Percentiles rank a stretch among this genome's conserved stretches.
phyloP scores from a whole-genome alignment of 257 asterid species.

The Echites panduratus region DNA sequence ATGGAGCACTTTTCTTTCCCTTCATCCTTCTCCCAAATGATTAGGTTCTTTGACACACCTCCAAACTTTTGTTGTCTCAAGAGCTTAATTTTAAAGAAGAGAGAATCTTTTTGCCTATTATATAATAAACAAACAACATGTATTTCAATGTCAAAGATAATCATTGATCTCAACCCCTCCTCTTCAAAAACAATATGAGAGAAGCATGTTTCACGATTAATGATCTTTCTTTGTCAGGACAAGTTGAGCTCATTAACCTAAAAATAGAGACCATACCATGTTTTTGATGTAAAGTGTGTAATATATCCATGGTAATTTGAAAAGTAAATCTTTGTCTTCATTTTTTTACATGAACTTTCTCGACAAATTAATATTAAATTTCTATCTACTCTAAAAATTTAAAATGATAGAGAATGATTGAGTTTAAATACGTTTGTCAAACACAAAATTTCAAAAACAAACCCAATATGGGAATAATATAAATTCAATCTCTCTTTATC shows the following conservation, averaged over 20 bases:
- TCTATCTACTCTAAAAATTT: too few species aligned
- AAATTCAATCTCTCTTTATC: too few species aligned
- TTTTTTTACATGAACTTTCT: too few species aligned
- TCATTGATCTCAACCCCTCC: background rate
- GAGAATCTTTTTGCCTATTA: background rate
- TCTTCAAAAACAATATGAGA: background rate
- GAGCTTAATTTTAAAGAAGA: background rate
- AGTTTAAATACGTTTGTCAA: too few species aligned
- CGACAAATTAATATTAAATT: too few species aligned
- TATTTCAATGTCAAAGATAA: background rate
- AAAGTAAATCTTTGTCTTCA: too few species aligned
- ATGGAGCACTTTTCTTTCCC: conserved; percentile 5
- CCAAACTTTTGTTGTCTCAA: conserved; percentile 10
- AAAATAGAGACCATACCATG: background rate
- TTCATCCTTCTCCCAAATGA: conserved; percentile 22
- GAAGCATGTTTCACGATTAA: background rate
- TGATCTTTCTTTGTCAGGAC: too few species aligned
- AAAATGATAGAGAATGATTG: too few species aligned
- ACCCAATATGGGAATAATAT: too few species aligned
- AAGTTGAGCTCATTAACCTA: background rate
- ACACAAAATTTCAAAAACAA: too few species aligned
- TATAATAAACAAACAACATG: background rate
- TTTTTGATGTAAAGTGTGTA: too few species aligned
- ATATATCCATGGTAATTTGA: too few species aligned
- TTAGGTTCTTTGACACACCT: conserved; percentile 18